A percentile compares a stretch with the other conserved stretches of the same genome.
phyloP scores from a whole-genome alignment of 352 stramenopile species.

The Thraustotheca clavata region DNA sequence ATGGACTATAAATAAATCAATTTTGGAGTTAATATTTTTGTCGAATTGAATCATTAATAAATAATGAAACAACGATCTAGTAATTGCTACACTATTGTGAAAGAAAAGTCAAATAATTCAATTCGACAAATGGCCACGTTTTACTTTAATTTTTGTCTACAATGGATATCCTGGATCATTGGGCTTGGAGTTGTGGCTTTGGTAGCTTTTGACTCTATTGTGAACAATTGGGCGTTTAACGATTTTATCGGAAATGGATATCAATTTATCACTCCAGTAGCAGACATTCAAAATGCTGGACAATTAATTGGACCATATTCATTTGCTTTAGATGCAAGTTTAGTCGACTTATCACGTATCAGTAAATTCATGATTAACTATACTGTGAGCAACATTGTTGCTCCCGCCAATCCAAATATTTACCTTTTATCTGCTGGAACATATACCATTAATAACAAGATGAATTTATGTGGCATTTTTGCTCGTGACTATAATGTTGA shows the following conservation, averaged over 20 bases:
- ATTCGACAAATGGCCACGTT: not conserved
- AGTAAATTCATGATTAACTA: constrained; percentile 17
- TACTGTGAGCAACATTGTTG: not conserved
- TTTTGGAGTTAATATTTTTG: no score
- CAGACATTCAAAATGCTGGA: not conserved
- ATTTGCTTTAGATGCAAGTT: not conserved
- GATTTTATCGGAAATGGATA: constrained; percentile 17
- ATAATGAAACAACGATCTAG: no score
- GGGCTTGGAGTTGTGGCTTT: not conserved
- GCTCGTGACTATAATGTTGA: not conserved
- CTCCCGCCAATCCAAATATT: not conserved
- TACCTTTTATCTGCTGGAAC: constrained; percentile 12
- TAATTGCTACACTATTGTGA: not conserved
- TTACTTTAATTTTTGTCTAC: not conserved
- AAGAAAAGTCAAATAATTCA: not conserved
- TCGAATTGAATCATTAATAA: no score
- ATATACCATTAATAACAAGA: not conserved
- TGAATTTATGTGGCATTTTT: constrained; percentile 10
- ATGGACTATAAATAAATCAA: no score
- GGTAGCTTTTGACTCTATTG: not conserved
- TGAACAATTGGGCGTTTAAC: constrained; percentile 17
- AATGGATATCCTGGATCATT: not conserved
- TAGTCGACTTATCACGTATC: constrained; percentile 7
- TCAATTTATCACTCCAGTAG: constrained; percentile 10
- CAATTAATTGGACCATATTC: not conserved